A percentile compares a stretch with the other conserved stretches of the same genome.
Conservation (phyloP, 441 rosid species). For the Capsella rubella region DNA sequence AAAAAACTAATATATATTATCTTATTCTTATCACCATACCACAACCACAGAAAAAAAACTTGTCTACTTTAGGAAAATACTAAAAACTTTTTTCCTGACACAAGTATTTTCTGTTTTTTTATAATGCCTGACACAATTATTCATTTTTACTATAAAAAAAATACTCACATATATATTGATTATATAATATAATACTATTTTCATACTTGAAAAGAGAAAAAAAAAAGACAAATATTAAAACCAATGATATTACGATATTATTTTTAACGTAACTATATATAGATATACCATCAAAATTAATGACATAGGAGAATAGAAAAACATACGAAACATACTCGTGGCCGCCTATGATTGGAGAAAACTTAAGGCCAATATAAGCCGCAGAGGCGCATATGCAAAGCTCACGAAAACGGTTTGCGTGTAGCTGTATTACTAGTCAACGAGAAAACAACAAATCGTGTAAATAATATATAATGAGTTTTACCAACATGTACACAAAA, state of each 20-base stretch:
- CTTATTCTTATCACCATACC: constrained; percentile 11
- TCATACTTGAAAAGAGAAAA: not conserved
- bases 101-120: constrained; percentile 1
- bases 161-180: not conserved
- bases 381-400: constrained; percentile 17
- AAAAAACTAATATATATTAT: no score
- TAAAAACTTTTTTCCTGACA: constrained; percentile 9
- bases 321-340: constrained; percentile 11
- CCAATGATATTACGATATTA: constrained; percentile 8
- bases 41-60: not conserved
- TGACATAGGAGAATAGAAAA: constrained; percentile 5
- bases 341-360: not conserved
- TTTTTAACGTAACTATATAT: constrained; percentile 15
- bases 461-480: not conserved
- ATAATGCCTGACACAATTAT: not conserved
- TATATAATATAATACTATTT: not conserved
- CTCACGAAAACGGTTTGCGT: constrained; percentile 14
- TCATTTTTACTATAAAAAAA: not conserved
- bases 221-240: constrained; percentile 16
- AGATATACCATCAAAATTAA: not conserved
- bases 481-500: not conserved
- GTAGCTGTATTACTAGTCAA: constrained; percentile 20
- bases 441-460: not conserved
- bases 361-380: not conserved
- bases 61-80: not conserved